These are phyloP conservation scores for Pezicula radicicola DNA, from an alignment of 2,329 filamentous ascomycete species.

Conservation along the genomic window DNA sequence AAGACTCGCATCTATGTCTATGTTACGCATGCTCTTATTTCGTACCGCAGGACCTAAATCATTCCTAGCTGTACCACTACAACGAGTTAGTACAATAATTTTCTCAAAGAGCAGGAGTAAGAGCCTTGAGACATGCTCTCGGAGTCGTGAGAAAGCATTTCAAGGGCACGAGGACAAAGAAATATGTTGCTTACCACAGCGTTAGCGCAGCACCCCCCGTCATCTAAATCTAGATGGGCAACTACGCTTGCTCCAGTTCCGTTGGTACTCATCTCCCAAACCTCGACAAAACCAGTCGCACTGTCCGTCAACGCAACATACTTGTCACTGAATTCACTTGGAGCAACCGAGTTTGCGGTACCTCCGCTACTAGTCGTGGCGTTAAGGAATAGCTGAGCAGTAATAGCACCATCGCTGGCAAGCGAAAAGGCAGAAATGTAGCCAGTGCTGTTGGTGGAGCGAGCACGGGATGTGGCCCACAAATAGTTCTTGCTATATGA, in stretches of 20 bases:
- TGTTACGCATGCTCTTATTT: too few relatives aligned
- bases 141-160: too few relatives aligned
- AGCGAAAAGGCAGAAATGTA: slow-evolving; percentile 13
- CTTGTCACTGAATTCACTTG: slow-evolving; percentile 9
- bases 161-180: too few relatives aligned
- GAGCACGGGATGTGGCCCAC: slow-evolving; percentile 24
- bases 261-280: slow-evolving; percentile 8
- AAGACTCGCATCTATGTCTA: too few relatives aligned
- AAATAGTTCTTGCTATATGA: slow-evolving; percentile 25
- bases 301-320: slow-evolving; percentile 14
- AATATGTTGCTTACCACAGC: slow-evolving; percentile 9
- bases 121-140: too few relatives aligned
- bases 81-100: neutral
- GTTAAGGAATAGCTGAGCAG: slow-evolving; percentile 8
- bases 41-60: too few relatives aligned
- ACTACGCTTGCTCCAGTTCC: slow-evolving; percentile 9
- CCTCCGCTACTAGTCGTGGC: slow-evolving; percentile 9
- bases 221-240: slow-evolving; percentile 9
- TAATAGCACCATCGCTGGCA: slow-evolving; percentile 3
- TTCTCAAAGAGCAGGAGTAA: too few relatives aligned
- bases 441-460: slow-evolving; percentile 7
- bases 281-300: slow-evolving; percentile 11
- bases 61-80: too few relatives aligned
- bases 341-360: slow-evolving; percentile 8
- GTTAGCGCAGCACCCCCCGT: slow-evolving; percentile 14